Conservation (phyloP, 495 filamentous ascomycete species). For the Hyaloscypha bicolor region DNA sequence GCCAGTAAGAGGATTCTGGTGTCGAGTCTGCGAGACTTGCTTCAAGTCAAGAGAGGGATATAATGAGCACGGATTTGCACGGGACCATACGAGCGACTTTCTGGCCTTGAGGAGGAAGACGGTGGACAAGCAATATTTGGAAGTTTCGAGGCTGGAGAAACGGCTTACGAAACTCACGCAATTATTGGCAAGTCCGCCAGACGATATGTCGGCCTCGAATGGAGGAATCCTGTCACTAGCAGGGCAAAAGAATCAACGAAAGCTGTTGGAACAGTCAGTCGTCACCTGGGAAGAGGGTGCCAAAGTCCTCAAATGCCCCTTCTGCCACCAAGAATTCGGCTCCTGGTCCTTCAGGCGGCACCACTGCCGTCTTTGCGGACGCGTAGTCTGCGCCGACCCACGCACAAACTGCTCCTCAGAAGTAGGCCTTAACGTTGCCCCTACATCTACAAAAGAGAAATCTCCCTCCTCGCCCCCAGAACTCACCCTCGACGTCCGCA, state of each 20-base stretch:
- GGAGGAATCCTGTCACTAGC: conserved; percentile 35
- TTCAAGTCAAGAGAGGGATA: conserved; percentile 96
- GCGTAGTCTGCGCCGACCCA: conserved; percentile 87
- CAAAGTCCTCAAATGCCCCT: conserved; percentile 77
- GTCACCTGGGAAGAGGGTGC: conserved; percentile 95
- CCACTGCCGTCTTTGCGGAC: conserved; percentile 91
- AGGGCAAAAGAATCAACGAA: conserved; percentile 63
- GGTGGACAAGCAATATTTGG: conserved; percentile 82
- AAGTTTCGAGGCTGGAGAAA: conserved; percentile 88
- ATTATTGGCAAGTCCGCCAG: conserved; percentile 70
- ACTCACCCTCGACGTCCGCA: conserved; percentile 77
- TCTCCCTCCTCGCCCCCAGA: conserved; percentile 49
- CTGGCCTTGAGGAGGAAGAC: conserved; percentile 65
- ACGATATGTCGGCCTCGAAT: conserved; percentile 40
- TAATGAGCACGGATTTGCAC: conserved; percentile 74
- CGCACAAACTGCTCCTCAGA: conserved; percentile 83
- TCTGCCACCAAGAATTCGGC: conserved; percentile 93
- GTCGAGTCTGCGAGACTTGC: conserved; percentile 94
- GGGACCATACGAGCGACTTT: conserved; percentile 74
- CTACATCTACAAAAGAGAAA: conserved; percentile 67
- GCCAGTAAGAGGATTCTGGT: conserved; percentile 91
- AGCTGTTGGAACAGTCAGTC: conserved; percentile 84
- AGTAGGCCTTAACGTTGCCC: conserved; percentile 75
- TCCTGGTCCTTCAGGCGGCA: conserved; percentile 88
- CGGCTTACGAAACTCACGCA: conserved; percentile 88